A percentile compares a stretch with the other conserved stretches of the same genome.
These are phyloP conservation scores for Aleurites moluccanus DNA, from an alignment of 441 rosid genomes.

Conservation along the genomic window DNA sequence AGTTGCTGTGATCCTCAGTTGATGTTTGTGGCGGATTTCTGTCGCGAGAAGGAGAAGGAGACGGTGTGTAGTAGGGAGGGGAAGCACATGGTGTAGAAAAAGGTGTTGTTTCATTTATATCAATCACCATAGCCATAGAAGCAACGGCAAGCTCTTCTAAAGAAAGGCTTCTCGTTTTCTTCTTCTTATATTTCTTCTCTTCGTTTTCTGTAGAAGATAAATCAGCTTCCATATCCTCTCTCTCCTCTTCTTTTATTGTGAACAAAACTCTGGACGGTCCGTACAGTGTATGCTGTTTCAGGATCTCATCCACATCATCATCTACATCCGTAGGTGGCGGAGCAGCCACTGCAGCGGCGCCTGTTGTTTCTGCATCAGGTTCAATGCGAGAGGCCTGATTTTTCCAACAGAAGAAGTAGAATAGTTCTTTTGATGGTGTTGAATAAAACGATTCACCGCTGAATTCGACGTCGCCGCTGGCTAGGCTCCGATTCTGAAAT, in stretches of 20 bases:
- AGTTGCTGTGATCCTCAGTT: no score
- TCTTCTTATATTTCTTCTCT: constrained; percentile 3
- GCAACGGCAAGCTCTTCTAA: constrained; percentile 18
- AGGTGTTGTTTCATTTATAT: constrained; percentile 47
- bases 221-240: constrained; percentile 35
- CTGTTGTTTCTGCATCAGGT: constrained; percentile 28
- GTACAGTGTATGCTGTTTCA: constrained; percentile 41
- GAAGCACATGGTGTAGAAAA: constrained; percentile 69
- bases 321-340: constrained; percentile 22
- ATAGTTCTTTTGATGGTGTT: constrained; percentile 64
- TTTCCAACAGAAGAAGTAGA: constrained; percentile 68
- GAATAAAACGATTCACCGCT: constrained; percentile 18
- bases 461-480: constrained; percentile 21
- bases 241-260: constrained; percentile 66
- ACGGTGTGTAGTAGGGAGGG: constrained; percentile 55
- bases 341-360: constrained; percentile 19
- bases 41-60: constrained; percentile 60
- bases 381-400: constrained; percentile 51
- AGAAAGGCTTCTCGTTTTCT: constrained; percentile 8
- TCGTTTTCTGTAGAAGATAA: constrained; percentile 12
- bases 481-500: not conserved
- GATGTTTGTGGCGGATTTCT: not conserved
- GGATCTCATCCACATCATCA: constrained; percentile 26
- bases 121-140: constrained; percentile 12
- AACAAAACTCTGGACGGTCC: constrained; percentile 62